Evolutionary conservation across 2,329 filamentous ascomycete genomes (phyloP), one percentile per base, ranked within the genome.

Genomic region (Fusarium heterosporum): DNA sequence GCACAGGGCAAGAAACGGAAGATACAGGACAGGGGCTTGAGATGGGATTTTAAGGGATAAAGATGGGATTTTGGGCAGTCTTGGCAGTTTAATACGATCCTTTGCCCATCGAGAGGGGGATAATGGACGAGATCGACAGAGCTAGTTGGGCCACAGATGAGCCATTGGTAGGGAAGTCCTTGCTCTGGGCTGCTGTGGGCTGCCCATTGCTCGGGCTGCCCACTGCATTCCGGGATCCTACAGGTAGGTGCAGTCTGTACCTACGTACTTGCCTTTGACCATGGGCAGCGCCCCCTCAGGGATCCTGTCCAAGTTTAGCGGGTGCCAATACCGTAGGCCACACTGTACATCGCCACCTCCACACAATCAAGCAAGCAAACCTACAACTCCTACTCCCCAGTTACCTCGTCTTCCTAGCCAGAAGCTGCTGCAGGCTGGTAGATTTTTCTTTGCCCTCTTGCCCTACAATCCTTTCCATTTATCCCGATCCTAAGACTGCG

Each of bases 291-390:
- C 22, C 22, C 22, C 32, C 16, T n/a, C 34, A 36, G 34, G 34
- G 34, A 36, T 17, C 34, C 34, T 36, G 8, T 36, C 16, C 34
- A 36, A 36, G 34, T n/a, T 36, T 36, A n/a, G 46, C 22, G 17
- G 11, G 39, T 56, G 30, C n/a, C 30, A 56, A 54, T 40, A 45
- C 38, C 39, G 43, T 40, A 41, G 30, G 42, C 39, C 72, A 60
- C 72, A 73, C 72, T 73, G 72, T 73, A 59, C 57, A 52, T 73
- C 58, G 70, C 72, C 72, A 73, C 71, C 68, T 73, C 66, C 68
- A 69, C 70, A 66, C 49, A 42, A 61, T 41, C 48, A 53, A 30
- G 40, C 34, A 49, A 22, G 22, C 22, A 22, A 22, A 25, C 43
- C 53, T 55, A 48, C 38, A 56, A 50, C 54, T 38, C 60, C 41